Evolutionary conservation across 78 protist species (phyloP), one percentile per base, ranked within the genome.

Genomic region (Cavenderia fasciculata): DNA sequence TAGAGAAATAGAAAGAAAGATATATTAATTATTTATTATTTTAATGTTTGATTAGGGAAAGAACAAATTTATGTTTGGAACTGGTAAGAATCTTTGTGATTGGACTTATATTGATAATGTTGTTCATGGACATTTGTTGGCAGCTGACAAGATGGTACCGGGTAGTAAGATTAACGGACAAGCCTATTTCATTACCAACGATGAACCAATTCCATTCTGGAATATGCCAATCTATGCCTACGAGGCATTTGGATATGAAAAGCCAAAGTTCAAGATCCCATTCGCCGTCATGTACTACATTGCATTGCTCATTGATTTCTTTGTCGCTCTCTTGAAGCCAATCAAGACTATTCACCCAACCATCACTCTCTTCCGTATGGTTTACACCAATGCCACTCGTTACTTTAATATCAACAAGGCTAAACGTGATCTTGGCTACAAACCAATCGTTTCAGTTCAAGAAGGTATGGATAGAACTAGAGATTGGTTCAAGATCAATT

Each of bases 91-190:
- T 29, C 56, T 44, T 56, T 59, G 69, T 44, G 95, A 92, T 68
- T 92, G 85, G 77, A 41, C 91, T 2, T 86, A 92, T 89, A 70
- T 92, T 62, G 93, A 79, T 18, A 92, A 92, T 70, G 85, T 92
- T 1, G 95, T 69, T 21, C 77, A 85, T 14, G 87, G 90, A 25
- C 87, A 85, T 19, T 23, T 92, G 2, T 43, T 86, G 18, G 95
- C 93, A 3, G 86, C 78, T 38, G 92, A 82, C 47, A 31, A 46
- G 19, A 62, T 70, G 71, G 57, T 71, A 0, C 12, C 19, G 3
- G 41, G 25, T 4, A 59, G 75, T 11, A 41, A 54, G 18, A 46
- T 86, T 6, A 54, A 82, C 0, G 93, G 93, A 12, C 56, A 31
- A 51, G 47, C 74, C 7, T 92, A 85, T 57, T 92, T 92, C 63